Conservation (phyloP, 768 basidiomycete genomes). For the Paxillus ammoniavirescens region DNA sequence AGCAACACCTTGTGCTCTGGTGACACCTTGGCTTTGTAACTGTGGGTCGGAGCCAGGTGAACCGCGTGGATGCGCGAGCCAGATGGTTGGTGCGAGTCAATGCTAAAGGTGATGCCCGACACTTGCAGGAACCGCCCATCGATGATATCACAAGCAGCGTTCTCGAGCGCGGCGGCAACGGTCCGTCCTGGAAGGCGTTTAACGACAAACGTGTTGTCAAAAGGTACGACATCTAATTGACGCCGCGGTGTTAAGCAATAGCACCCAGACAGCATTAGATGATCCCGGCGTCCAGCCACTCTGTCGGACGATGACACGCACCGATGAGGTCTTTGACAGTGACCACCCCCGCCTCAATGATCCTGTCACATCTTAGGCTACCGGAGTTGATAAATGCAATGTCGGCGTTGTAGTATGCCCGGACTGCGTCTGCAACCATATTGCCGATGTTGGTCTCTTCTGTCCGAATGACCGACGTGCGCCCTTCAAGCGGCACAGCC, state of each 20-base stretch:
- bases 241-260: not conserved
- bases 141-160: conserved; percentile 2
- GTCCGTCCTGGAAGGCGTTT: not conserved
- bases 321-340: conserved; percentile 14
- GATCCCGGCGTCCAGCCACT: not conserved
- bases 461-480: conserved; percentile 1
- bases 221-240: not conserved
- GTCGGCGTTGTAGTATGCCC: conserved; percentile 19
- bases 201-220: conserved; percentile 8
- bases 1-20: not conserved
- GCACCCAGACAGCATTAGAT: not conserved
- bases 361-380: conserved; percentile 3
- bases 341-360: conserved; percentile 3
- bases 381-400: conserved; percentile 7
- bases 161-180: conserved; percentile 10
- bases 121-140: conserved; percentile 7
- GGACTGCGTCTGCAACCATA: conserved; percentile 14
- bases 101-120: not conserved
- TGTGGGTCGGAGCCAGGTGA: conserved; percentile 3
- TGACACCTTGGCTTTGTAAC: not conserved
- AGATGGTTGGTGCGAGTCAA: conserved; percentile 3
- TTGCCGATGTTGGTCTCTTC: conserved; percentile 1
- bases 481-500: conserved; percentile 5
- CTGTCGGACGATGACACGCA: not conserved
- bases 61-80: conserved; percentile 1